Base-by-base conservation (phyloP, 768 basidiomycete genomes). In the Pisolithus marmoratus region DNA sequence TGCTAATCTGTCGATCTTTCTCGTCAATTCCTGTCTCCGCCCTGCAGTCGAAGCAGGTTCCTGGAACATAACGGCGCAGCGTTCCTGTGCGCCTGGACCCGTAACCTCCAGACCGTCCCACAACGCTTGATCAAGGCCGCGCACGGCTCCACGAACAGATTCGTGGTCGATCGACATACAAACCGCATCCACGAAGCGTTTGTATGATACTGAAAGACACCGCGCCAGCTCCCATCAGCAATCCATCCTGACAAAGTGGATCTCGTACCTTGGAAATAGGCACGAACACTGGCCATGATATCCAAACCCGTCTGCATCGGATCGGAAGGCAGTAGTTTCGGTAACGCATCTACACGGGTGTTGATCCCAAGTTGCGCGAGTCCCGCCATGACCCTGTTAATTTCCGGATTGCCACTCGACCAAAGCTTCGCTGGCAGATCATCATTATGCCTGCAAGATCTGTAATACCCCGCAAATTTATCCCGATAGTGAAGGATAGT, bases 231-330 rank as follows among this genome's bases (percentile, higher is more conserved):
- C 45, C 17, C 40, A 49, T 29, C 29, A 2, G 3, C 4, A 5
- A 14, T 5, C 45, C 4, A 9, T 29, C 7, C 22, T 34, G 22
- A 40, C 23, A 40, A 29, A 20, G 3, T n/a, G 3, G 12, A 17
- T 49, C n/a, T 44, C 60, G 8, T 58, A 85, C 87, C 86, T 74
- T 87, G 83, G 64, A 87, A 88, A 57, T 88, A 87, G 0, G 82
- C 85, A 6, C 84, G 72, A 1, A 87, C 83, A 49, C 81, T 77
- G 0, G 84, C 83, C 84, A 89, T 87, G 59, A 88, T 84, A 5
- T 66, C 58, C 19, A 88, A 58, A 0, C 81, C 82, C 0, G 77
- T 73, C 31, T 82, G 82, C 72, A 74, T 75, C 2, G 67, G 67
- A 54, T 85, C 82, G 0, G 70, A 53, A 0, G 78, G 74, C 3